Percentiles rank a stretch among this genome's conserved stretches.
These are phyloP conservation scores for Botrytis galanthina DNA, from an alignment of 2,329 filamentous ascomycete genomes.

Conservation along the genomic window DNA sequence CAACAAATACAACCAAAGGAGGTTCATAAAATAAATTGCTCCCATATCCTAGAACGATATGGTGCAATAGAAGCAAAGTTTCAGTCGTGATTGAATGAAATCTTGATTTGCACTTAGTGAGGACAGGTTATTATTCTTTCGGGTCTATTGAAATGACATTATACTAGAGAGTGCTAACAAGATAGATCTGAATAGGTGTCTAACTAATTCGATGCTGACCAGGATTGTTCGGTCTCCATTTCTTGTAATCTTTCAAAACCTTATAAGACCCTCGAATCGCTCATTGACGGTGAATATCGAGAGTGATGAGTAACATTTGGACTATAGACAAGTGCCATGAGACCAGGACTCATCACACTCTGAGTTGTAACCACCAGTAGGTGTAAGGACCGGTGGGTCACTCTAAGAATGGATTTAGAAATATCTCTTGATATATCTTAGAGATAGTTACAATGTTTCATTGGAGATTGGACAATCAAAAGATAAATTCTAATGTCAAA, in stretches of 20 bases:
- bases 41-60: neutral
- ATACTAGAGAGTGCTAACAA: neutral
- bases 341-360: neutral
- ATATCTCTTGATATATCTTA: no score
- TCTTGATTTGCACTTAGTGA: neutral
- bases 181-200: neutral
- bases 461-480: no score
- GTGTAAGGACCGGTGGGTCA: no score
- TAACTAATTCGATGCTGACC: neutral
- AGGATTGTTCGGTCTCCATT: neutral
- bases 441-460: no score
- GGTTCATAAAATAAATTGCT: neutral
- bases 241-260: neutral
- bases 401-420: no score
- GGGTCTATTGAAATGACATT: neutral
- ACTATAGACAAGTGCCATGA: neutral
- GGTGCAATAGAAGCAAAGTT: neutral
- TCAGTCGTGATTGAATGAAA: neutral
- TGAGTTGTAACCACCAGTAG: neutral
- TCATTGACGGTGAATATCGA: neutral
- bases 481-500: no score
- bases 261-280: neutral
- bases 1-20: neutral
- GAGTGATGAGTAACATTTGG: neutral
- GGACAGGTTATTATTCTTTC: neutral